Conservation (phyloP, 2,329 filamentous ascomycete genomes). For the Zymoseptoria passerinii region DNA sequence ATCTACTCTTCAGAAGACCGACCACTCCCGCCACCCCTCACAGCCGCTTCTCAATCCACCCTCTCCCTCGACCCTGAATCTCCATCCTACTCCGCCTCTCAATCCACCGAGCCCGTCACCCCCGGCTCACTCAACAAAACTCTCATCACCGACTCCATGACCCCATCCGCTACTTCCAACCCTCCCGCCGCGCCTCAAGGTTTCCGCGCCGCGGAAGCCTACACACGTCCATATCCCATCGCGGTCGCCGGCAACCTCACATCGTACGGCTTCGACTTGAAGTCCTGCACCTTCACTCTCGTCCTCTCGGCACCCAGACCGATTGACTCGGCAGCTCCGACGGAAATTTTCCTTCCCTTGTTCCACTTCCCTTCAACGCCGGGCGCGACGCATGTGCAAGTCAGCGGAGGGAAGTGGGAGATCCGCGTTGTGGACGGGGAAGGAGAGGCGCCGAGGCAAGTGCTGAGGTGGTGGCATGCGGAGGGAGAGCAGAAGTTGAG, state of each 20-base stretch:
- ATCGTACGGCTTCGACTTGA: conserved; percentile 73
- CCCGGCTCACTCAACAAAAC: conserved; percentile 68
- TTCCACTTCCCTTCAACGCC: conserved; percentile 71
- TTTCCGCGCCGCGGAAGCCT: conserved; percentile 85
- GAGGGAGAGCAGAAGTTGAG: conserved; percentile 74
- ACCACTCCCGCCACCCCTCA: conserved; percentile 39
- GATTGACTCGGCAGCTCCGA: conserved; percentile 57
- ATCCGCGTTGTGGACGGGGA: conserved; percentile 66
- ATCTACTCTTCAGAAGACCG: conserved; percentile 82
- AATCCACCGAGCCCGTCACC: conserved; percentile 51
- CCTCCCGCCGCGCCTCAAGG: conserved; percentile 52
- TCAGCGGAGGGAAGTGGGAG: conserved; percentile 82
- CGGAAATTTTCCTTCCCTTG: conserved; percentile 76
- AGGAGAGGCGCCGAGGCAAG: conserved; percentile 55
- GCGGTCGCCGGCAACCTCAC: conserved; percentile 62
- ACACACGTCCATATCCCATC: conserved; percentile 75
- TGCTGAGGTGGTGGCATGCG: conserved; percentile 85
- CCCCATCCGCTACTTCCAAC: conserved; percentile 7
- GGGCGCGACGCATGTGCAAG: conserved; percentile 60
- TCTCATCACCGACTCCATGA: conserved; percentile 51
- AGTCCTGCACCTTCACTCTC: conserved; percentile 67
- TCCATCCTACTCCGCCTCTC: conserved; percentile 47
- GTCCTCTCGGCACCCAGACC: conserved; percentile 52
- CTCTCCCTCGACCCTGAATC: conserved; percentile 43
- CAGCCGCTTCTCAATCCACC: conserved; percentile 37